Evolutionary conservation across 305 asterid genomes (phyloP), one percentile per base, ranked within the genome.

Genomic region (Fraxinus dipetala): DNA sequence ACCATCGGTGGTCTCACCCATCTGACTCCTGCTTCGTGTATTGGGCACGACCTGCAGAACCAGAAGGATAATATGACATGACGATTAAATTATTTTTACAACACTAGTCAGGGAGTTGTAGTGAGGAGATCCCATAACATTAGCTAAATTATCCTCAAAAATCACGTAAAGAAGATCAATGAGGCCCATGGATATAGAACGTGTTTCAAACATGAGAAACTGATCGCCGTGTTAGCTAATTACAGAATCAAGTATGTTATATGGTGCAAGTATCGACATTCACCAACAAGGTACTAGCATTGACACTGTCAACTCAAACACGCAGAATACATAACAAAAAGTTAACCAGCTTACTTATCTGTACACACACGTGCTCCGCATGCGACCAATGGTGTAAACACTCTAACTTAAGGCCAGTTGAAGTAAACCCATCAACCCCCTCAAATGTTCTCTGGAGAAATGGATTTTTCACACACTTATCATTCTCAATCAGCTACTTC

Each of bases 1-100:
- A 87, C 98, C 98, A 84, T 95, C 98, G 28, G 95, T 96, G 70
- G 97, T 96, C 96, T 96, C 99, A 79, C 99, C 99, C 99, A 96
- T 96, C 93, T 96, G 99, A 83, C 99, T 96, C 90, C 99, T 91
- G 89, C 99, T 96, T 81, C 99, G 85, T 32, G 99, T 82, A 84
- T 96, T 93, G 85, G 98, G 98, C 79, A 93, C 98, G 78, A 96
- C 99, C 99, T 96, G 91, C 88, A 86, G 30, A 70, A 75, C 74
- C 84, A 74, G 76, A 77, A 81, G 76, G 72, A 73, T 11, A 14
- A 51, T 70, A 78, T 54, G 61, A 69, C 36, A 61, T 45, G 9
- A 78, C 13, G 79, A 26, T 43, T 76, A 78, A 83, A 36, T 22
- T 36, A 16, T 51, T 54, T 20, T 56, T 67, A 35, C 2, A 34